phyloP scores from a whole-genome alignment of 352 stramenopile species.

The Thraustochytrium sp. region DNA sequence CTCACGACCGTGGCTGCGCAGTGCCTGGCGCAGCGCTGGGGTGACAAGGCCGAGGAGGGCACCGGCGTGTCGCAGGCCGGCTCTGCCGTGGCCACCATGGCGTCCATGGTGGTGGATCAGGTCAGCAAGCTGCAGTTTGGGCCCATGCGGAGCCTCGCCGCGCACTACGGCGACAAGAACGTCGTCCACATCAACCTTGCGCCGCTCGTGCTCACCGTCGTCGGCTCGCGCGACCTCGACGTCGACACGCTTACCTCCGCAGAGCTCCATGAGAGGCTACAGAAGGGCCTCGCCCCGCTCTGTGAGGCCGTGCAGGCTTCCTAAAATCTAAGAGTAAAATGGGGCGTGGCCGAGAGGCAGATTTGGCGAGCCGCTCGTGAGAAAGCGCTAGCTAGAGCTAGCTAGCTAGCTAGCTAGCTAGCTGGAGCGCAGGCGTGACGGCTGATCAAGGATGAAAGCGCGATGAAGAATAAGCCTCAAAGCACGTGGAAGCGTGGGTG shows the following conservation, averaged over 20 bases:
- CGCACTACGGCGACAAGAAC: neutral
- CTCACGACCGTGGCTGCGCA: neutral
- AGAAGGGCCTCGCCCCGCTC: constrained; percentile 14
- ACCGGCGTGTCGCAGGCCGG: neutral
- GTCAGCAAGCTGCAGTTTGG: constrained; percentile 31
- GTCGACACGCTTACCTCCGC: neutral
- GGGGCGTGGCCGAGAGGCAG: neutral
- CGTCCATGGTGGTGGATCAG: constrained; percentile 6
- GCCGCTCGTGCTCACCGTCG: constrained; percentile 31
- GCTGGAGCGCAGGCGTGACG: too few relatives aligned
- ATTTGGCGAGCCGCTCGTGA: neutral
- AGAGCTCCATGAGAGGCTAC: neutral
- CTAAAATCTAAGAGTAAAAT: neutral
- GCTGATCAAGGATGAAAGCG: too few relatives aligned
- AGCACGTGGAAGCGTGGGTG: too few relatives aligned
- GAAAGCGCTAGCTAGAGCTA: too few relatives aligned
- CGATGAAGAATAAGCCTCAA: too few relatives aligned
- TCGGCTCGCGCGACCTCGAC: constrained; percentile 21
- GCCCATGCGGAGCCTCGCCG: neutral
- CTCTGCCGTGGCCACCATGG: neutral
- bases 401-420: too few relatives aligned
- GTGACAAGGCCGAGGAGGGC: neutral
- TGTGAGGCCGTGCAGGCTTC: neutral
- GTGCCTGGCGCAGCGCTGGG: constrained; percentile 25
- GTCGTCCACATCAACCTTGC: constrained; percentile 30